phyloP scores from a whole-genome alignment of 345 rosid species.

The Camelina laxa region DNA sequence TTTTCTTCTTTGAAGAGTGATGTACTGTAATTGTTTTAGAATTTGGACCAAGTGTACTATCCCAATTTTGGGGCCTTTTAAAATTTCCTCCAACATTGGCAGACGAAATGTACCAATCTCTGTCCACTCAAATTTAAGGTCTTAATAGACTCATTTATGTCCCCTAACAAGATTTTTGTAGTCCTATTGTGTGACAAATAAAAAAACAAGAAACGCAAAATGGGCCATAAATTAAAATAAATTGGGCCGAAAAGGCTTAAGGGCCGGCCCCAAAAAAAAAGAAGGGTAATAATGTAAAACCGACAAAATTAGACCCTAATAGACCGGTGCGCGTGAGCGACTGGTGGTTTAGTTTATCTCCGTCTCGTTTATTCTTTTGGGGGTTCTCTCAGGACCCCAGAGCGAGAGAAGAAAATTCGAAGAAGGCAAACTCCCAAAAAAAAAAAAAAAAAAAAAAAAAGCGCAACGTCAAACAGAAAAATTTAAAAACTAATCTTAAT shows the following conservation, averaged over 20 bases:
- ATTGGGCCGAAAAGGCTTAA: background rate
- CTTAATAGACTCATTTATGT: too few species aligned
- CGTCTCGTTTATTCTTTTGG: conserved; percentile 5
- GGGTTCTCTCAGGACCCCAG: background rate
- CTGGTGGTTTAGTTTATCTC: background rate
- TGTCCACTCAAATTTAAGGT: background rate
- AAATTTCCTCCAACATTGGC: background rate
- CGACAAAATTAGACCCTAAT: background rate
- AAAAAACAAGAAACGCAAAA: too few species aligned
- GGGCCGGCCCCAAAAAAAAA: background rate
- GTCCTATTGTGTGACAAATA: too few species aligned
- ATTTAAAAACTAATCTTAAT: background rate
- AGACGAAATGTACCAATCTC: background rate
- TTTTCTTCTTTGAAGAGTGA: background rate
- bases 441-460: background rate
- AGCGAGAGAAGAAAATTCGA: background rate
- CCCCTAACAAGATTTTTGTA: too few species aligned
- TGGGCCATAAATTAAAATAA: background rate
- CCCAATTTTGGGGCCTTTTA: conserved; percentile 1
- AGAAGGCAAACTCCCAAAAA: too few species aligned
- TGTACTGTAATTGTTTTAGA: conserved; percentile 15
- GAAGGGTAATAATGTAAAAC: background rate
- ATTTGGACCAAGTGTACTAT: background rate
- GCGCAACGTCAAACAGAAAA: background rate
- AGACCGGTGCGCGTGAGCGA: conserved; percentile 7